Evolutionary conservation across 352 stramenopile species (phyloP).

Genomic region (Blastocystis hominis): DNA sequence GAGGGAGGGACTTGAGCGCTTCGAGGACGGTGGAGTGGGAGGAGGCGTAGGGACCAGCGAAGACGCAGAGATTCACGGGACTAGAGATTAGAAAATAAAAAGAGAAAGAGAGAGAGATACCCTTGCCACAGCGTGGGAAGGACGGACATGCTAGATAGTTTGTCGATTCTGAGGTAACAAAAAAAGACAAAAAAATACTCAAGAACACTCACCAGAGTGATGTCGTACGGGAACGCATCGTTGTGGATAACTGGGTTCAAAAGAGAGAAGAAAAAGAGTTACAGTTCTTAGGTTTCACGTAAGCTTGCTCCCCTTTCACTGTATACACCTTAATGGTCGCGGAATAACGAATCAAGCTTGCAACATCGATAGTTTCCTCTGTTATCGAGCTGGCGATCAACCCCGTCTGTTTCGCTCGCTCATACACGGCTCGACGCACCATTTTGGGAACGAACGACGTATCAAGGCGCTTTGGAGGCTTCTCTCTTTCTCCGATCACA

Average conservation of each 20-base stretch:
- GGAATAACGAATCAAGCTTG: not conserved
- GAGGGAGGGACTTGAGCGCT: not conserved
- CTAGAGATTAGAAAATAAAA: not conserved
- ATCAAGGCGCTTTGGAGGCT: not conserved
- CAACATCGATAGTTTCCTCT: not conserved
- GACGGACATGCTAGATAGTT: not conserved
- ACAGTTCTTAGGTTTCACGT: slow-evolving; percentile 8
- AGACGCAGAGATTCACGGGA: slow-evolving; percentile 17
- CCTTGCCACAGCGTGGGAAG: not conserved
- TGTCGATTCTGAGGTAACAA: not conserved
- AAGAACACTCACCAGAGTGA: not conserved
- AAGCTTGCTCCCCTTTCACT: not conserved
- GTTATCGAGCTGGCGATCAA: not conserved
- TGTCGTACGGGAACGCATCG: slow-evolving; percentile 39
- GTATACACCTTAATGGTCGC: not conserved
- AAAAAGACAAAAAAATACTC: not conserved
- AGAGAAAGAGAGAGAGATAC: not conserved
- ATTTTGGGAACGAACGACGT: not conserved
- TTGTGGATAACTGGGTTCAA: slow-evolving; percentile 31
- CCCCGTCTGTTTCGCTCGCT: not conserved
- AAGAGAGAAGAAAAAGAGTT: not conserved
- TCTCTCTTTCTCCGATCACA: not conserved
- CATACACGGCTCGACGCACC: not conserved
- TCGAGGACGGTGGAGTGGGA: not conserved
- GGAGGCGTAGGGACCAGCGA: not conserved